Evolutionary conservation across 495 filamentous ascomycete genomes (phyloP).

Genomic region (Hyaloscypha variabilis): DNA sequence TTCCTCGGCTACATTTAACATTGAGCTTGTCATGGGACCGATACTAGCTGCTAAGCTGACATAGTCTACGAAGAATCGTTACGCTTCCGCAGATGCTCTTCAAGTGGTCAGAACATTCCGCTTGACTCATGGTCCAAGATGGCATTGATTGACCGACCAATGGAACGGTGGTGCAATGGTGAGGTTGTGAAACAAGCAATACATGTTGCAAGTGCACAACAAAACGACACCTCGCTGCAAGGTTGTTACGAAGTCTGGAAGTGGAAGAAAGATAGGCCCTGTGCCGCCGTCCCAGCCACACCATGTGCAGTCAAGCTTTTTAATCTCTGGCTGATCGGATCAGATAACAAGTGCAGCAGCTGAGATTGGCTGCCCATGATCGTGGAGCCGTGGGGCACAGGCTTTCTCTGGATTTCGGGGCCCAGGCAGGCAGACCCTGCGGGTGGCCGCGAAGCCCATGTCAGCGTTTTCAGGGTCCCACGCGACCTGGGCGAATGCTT

Average conservation of each 20-base stretch:
- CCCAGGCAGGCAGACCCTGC: too few species aligned
- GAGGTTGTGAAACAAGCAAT: neutral
- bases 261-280: neutral
- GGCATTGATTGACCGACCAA: neutral
- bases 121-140: neutral
- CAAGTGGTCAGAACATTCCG: neutral
- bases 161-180: neutral
- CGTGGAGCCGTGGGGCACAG: too few species aligned
- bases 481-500: neutral
- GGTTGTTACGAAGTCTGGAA: neutral
- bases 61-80: neutral
- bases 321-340: neutral
- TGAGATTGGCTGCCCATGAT: neutral
- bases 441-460: too few species aligned
- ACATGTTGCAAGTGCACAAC: neutral
- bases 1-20: neutral
- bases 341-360: neutral
- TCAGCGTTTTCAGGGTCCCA: too few species aligned
- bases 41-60: neutral
- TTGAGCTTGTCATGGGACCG: neutral
- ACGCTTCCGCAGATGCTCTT: neutral
- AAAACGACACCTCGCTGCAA: neutral
- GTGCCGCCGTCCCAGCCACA: neutral
- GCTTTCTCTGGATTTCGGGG: too few species aligned
- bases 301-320: neutral